Conservation (phyloP, 2,329 filamentous ascomycete species). For the Trichoderma simmonsii region DNA sequence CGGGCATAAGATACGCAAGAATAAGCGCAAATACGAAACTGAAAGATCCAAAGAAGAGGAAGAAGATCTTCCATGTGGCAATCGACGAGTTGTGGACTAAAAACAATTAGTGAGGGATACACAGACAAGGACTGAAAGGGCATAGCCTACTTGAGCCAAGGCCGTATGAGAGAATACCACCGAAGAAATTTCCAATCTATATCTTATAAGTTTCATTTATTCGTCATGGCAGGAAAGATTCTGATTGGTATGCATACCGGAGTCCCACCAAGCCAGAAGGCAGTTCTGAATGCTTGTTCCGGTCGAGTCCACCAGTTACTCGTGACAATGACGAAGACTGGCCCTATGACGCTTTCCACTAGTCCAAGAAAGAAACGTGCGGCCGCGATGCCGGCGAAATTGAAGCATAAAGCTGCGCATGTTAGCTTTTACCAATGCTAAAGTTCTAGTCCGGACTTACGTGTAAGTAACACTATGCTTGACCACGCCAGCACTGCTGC, state of each 20-base stretch:
- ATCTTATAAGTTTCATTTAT: neutral
- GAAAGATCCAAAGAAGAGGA: neutral
- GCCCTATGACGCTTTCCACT: neutral
- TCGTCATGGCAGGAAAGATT: neutral
- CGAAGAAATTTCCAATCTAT: neutral
- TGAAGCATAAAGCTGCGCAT: neutral
- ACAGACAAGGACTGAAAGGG: neutral
- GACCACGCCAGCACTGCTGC: neutral
- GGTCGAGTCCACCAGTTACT: slow-evolving; percentile 1
- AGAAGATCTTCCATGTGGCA: neutral
- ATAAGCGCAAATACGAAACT: neutral
- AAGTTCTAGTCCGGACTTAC: neutral
- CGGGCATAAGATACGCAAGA: neutral
- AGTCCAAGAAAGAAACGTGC: neutral
- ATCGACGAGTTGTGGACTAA: neutral
- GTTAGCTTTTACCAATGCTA: neutral
- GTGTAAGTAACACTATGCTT: neutral
- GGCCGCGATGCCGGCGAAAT: neutral
- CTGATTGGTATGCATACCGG: neutral
- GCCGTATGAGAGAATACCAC: neutral
- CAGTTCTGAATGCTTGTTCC: neutral
- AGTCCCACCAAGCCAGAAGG: neutral
- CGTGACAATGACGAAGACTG: neutral
- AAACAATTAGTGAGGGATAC: neutral
- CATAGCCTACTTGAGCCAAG: neutral